Percentiles rank a stretch among this genome's conserved stretches.
phyloP scores from a whole-genome alignment of 148 eudicot genomes.

The Pouteria glomerata region DNA sequence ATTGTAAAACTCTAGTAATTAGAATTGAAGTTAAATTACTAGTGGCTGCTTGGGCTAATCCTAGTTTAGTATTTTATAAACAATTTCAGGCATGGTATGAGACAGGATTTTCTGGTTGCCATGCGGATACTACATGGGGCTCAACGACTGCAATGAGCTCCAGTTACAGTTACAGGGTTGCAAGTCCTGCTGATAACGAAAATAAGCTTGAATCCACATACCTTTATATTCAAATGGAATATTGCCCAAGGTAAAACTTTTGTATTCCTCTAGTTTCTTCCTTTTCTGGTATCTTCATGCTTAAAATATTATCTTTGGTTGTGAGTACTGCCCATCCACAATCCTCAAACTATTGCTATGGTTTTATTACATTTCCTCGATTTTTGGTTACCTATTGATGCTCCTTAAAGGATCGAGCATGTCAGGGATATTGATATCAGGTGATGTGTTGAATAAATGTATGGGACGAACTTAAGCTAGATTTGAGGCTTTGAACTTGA shows the following conservation, averaged over 20 bases:
- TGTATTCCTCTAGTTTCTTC: neutral
- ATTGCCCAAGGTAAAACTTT: constrained; percentile 77
- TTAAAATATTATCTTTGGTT: neutral
- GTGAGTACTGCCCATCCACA: neutral
- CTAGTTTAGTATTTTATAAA: constrained; percentile 7
- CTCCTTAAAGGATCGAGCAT: too few relatives aligned
- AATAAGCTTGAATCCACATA: constrained; percentile 65
- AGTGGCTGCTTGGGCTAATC: neutral
- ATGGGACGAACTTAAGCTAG: too few relatives aligned
- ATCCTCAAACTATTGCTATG: neutral
- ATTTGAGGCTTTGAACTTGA: too few relatives aligned
- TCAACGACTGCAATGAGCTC: constrained; percentile 63
- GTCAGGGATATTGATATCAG: too few relatives aligned
- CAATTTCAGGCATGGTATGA: constrained; percentile 93
- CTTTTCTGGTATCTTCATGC: neutral
- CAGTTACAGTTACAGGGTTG: constrained; percentile 49
- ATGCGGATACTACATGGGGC: constrained; percentile 52
- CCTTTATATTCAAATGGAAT: constrained; percentile 97
- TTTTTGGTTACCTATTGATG: neutral
- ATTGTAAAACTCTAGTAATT: too few relatives aligned
- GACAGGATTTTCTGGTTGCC: constrained; percentile 52
- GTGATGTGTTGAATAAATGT: too few relatives aligned
- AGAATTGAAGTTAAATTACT: too few relatives aligned
- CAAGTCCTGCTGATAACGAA: constrained; percentile 52
- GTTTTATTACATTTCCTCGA: neutral